Conservation (phyloP, 306 rosid species). For the Corylus heterophylla region DNA sequence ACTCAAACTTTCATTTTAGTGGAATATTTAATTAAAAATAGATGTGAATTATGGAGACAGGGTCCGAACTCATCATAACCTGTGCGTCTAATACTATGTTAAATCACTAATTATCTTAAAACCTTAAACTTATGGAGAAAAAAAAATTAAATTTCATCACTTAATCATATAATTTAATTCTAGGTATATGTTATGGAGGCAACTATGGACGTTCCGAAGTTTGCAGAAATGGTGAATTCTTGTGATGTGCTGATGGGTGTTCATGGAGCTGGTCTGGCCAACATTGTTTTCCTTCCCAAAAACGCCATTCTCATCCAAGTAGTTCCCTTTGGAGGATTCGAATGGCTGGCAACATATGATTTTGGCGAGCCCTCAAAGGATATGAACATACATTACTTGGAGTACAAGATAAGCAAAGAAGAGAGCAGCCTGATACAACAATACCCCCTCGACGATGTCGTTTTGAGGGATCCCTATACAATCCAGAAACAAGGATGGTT, state of each 20-base stretch:
- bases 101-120: too few relatives aligned
- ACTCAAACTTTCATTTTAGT: too few relatives aligned
- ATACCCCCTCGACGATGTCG: constrained; percentile 58
- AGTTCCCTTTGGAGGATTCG: constrained; percentile 70
- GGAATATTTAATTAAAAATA: too few relatives aligned
- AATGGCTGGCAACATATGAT: constrained; percentile 60
- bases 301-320: constrained; percentile 76
- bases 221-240: constrained; percentile 68
- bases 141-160: too few relatives aligned
- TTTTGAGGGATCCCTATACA: constrained; percentile 53
- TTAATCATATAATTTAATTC: too few relatives aligned
- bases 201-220: constrained; percentile 35
- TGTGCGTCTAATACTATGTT: too few relatives aligned
- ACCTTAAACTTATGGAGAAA: too few relatives aligned
- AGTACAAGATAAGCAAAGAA: constrained; percentile 57
- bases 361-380: constrained; percentile 63
- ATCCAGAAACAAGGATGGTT: constrained; percentile 56
- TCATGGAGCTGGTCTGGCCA: constrained; percentile 94
- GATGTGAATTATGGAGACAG: too few relatives aligned
- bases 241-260: constrained; percentile 92
- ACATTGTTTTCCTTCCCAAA: constrained; percentile 79
- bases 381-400: constrained; percentile 76
- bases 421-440: constrained; percentile 74
- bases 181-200: constrained; percentile 48
- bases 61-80: too few relatives aligned